These are phyloP conservation scores for Fraxinus platypoda DNA, from an alignment of 305 asterid genomes.

Conservation along the genomic window DNA sequence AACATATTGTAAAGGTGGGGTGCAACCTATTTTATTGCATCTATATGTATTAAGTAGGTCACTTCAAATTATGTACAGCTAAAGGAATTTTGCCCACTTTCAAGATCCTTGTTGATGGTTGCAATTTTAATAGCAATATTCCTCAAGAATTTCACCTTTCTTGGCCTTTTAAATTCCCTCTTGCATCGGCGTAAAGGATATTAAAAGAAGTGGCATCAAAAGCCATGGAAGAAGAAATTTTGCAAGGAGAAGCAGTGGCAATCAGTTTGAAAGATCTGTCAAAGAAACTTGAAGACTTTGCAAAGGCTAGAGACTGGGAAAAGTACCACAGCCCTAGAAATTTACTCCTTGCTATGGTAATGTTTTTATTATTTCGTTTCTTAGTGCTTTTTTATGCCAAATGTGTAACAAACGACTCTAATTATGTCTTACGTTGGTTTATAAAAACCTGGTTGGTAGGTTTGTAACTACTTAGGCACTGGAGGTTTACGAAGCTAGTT, in stretches of 20 bases:
- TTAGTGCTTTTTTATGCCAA: neutral
- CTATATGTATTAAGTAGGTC: neutral
- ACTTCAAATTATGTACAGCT: neutral
- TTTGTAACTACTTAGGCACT: neutral
- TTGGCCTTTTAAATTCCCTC: neutral
- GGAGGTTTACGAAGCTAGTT: neutral
- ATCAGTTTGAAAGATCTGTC: conserved; percentile 47
- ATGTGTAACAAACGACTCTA: neutral
- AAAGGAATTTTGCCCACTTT: conserved; percentile 24
- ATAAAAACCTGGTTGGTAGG: neutral
- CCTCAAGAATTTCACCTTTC: conserved; percentile 13
- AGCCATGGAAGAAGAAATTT: conserved; percentile 18
- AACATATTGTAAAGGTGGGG: conserved; percentile 17
- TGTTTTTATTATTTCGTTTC: neutral
- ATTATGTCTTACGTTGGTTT: neutral
- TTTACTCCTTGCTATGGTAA: conserved; percentile 62
- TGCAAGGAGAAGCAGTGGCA: conserved; percentile 27
- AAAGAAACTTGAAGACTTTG: conserved; percentile 52
- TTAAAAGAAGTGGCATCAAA: conserved; percentile 4
- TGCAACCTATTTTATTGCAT: conserved; percentile 9
- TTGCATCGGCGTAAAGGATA: neutral
- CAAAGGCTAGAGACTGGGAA: conserved; percentile 57
- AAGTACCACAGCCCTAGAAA: conserved; percentile 58
- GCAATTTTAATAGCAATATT: conserved; percentile 2
- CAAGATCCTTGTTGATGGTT: neutral